Evolutionary conservation across 805 yeast genomes (phyloP), one percentile per base, ranked within the genome.

Genomic region (Candida sithepensis): DNA sequence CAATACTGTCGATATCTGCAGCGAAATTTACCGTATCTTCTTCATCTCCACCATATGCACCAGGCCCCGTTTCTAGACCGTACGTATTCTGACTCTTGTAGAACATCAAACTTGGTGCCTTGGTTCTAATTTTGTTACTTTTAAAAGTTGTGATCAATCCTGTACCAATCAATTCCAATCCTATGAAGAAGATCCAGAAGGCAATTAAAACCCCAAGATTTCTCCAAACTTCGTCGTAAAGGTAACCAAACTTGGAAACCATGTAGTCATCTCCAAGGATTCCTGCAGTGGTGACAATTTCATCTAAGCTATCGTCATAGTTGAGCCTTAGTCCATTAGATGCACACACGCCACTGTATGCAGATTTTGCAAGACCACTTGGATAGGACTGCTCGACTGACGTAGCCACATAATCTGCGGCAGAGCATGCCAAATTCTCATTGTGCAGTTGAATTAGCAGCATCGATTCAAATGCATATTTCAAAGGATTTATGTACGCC

Each of bases 361-460:
- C 18, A 16, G 10, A 13, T 19, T 34, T 34, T 6, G 16, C 38
- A 5, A n/a, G 12, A 8, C 50, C 61, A 5, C 60, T 34, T n/a
- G n/a, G n/a, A n/a, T n/a, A n/a, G n/a, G n/a, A n/a, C n/a, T n/a
- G n/a, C n/a, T n/a, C n/a, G n/a, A n/a, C n/a, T n/a, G n/a, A n/a
- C n/a, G n/a, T n/a, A n/a, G 19, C 39, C 44, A 37, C 51, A 49
- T 59, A 79, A 84, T 2, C 14, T 20, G 72, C 67, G 14, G 64
- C 52, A 12, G 32, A 39, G 68, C 95, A 86, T 42, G 64, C 64
- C 68, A 82, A 78, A 12, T 72, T 65, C 40, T 79, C 67, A 41
- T 75, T 74, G 57, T 76, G 79, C 61, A 86, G 83, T 62, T 87
- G 92, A 56, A 78, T 79, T 10, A 75, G 72, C 72, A 87, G 69